phyloP scores from a whole-genome alignment of 1,139 yeast species.

The Debaryomyces nepalensis region DNA sequence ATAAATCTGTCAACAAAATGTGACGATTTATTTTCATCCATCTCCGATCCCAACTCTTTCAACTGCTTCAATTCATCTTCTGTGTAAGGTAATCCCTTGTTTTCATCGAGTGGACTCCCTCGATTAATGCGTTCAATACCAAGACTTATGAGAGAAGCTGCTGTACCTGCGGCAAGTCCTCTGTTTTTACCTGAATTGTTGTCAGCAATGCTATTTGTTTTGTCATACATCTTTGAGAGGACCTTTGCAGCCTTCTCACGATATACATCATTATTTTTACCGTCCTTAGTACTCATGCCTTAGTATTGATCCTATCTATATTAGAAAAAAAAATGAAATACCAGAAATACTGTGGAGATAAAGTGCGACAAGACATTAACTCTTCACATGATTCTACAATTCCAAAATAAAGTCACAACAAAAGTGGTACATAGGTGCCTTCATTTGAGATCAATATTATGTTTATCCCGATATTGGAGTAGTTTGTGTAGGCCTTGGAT shows the following conservation, averaged over 20 bases:
- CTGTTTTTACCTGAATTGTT: conserved; percentile 42
- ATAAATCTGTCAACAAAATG: conserved; percentile 65
- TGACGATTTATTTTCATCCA: conserved; percentile 12
- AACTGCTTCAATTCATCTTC: conserved; percentile 9
- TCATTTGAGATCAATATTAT: too few relatives aligned
- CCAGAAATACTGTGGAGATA: too few relatives aligned
- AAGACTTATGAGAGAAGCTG: conserved; percentile 59
- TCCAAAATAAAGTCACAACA: too few relatives aligned
- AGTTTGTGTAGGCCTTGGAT: too few relatives aligned
- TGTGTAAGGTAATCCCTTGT: conserved; percentile 2
- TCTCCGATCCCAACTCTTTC: conserved; percentile 5
- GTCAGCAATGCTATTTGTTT: conserved; percentile 33
- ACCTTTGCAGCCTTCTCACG: conserved; percentile 17
- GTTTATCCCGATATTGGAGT: too few relatives aligned
- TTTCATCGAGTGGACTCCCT: conserved; percentile 11
- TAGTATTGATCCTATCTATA: too few relatives aligned
- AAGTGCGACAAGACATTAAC: too few relatives aligned
- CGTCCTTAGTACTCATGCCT: not conserved
- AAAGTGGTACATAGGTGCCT: too few relatives aligned
- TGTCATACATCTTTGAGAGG: conserved; percentile 23
- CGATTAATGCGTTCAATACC: conserved; percentile 46
- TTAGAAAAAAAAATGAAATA: too few relatives aligned
- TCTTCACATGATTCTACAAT: too few relatives aligned
- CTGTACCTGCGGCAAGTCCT: conserved; percentile 61
- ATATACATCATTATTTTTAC: conserved; percentile 9